Evolutionary conservation across 345 rosid genomes (phyloP).

Genomic region (Zanthoxylum bungeanum): DNA sequence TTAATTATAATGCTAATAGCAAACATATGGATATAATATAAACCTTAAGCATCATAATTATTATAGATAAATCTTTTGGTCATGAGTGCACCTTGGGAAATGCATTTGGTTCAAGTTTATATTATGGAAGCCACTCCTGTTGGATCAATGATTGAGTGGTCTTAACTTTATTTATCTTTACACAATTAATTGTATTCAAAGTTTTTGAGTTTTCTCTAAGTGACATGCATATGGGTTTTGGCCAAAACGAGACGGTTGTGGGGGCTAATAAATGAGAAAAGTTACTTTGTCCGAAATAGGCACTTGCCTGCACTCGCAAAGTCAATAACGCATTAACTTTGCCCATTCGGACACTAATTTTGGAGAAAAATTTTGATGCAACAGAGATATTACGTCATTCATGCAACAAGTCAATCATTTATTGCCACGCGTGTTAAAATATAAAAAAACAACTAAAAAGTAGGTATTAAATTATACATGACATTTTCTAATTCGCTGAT

Average conservation of each 20-base stretch:
- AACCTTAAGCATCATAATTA: neutral
- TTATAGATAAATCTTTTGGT: neutral
- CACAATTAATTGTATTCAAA: neutral
- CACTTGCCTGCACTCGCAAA: too few species aligned
- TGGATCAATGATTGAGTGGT: slow-evolving; percentile 14
- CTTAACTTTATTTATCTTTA: neutral
- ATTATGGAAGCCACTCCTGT: neutral
- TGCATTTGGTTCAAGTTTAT: neutral
- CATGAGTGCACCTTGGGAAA: neutral
- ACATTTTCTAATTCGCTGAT: too few species aligned
- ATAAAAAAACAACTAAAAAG: too few species aligned
- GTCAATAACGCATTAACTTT: too few species aligned
- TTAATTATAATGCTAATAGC: neutral
- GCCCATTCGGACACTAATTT: too few species aligned
- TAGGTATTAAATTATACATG: too few species aligned
- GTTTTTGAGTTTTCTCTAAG: neutral
- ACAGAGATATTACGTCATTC: too few species aligned
- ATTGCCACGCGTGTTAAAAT: too few species aligned
- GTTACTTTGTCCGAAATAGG: too few species aligned
- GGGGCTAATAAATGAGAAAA: too few species aligned
- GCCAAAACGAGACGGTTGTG: neutral
- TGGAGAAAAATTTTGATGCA: too few species aligned
- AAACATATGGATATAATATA: neutral
- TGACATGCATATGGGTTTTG: slow-evolving; percentile 6
- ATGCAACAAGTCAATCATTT: too few species aligned